A percentile compares a stretch with the other conserved stretches of the same genome.
Conservation (phyloP, 352 stramenopile genomes). For the Detonula confervacea region DNA sequence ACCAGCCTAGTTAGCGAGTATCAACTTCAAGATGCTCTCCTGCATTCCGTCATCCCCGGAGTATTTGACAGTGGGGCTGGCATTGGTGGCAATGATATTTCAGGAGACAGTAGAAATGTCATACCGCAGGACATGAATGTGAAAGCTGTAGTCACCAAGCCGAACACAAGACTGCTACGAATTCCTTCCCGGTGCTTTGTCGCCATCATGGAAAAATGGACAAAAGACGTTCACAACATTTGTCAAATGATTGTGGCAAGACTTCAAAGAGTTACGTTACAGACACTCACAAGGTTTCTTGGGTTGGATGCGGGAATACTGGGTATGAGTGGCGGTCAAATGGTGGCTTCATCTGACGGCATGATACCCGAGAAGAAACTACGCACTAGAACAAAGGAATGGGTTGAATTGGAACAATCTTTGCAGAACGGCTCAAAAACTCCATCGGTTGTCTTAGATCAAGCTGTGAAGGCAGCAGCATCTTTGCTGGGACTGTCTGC, state of each 20-base stretch:
- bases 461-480: constrained; percentile 21
- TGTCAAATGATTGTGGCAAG: constrained; percentile 54
- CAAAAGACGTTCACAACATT: constrained; percentile 54
- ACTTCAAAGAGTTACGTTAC: constrained; percentile 60
- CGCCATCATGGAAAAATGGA: constrained; percentile 45
- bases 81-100: neutral
- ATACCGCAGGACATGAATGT: constrained; percentile 38
- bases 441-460: constrained; percentile 17
- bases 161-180: constrained; percentile 44
- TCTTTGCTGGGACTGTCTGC: constrained; percentile 22
- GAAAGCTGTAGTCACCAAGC: constrained; percentile 14
- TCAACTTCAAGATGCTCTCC: constrained; percentile 28
- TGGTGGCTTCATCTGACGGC: neutral
- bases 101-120: neutral
- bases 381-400: constrained; percentile 8
- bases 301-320: constrained; percentile 41
- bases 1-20: constrained; percentile 47
- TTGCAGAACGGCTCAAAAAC: neutral
- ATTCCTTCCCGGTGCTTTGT: constrained; percentile 54
- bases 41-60: constrained; percentile 13
- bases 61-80: neutral
- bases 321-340: constrained; percentile 2
- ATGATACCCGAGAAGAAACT: constrained; percentile 8
- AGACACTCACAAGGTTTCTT: constrained; percentile 52
- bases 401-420: constrained; percentile 23